Evolutionary conservation across 2,329 filamentous ascomycete species (phyloP).

Genomic region (Penicillium sp.): DNA sequence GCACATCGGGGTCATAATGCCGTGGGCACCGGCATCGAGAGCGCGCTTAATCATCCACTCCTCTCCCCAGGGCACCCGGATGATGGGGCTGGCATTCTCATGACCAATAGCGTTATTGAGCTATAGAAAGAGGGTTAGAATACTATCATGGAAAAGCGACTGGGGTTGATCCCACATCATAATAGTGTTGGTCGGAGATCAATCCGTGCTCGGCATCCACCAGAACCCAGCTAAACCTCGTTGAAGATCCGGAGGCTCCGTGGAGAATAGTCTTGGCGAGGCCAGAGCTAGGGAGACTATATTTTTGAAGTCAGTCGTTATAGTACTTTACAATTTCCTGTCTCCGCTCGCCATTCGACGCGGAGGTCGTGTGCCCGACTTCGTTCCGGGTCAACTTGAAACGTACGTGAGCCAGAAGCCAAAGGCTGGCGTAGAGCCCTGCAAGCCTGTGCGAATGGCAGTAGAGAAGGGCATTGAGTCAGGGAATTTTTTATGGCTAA

Average conservation of each 20-base stretch:
- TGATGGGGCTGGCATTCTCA: slow-evolving; percentile 36
- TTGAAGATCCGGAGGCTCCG: slow-evolving; percentile 22
- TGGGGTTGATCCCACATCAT: slow-evolving; percentile 27
- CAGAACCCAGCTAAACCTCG: slow-evolving; percentile 40
- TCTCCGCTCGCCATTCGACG: neutral
- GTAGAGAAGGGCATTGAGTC: slow-evolving; percentile 18
- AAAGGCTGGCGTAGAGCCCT: slow-evolving; percentile 21
- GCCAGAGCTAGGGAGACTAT: slow-evolving; percentile 32
- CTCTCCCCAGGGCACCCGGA: slow-evolving; percentile 37
- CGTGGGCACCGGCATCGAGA: slow-evolving; percentile 41
- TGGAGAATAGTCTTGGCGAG: slow-evolving; percentile 38
- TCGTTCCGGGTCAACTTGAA: neutral
- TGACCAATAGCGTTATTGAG: slow-evolving; percentile 40
- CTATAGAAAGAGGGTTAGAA: slow-evolving; percentile 13
- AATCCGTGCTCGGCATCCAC: slow-evolving; percentile 45
- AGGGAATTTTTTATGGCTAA: neutral
- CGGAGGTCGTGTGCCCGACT: neutral
- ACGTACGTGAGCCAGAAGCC: slow-evolving; percentile 41
- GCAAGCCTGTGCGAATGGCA: slow-evolving; percentile 14
- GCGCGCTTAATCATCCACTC: slow-evolving; percentile 46
- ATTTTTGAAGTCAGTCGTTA: neutral
- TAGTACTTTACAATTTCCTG: neutral
- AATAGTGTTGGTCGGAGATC: slow-evolving; percentile 41
- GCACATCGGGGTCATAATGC: slow-evolving; percentile 40
- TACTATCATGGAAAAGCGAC: neutral